These are phyloP conservation scores for Pseudonitzschia delicatissima DNA, from an alignment of 108 stramenopile species.

Conservation along the genomic window DNA sequence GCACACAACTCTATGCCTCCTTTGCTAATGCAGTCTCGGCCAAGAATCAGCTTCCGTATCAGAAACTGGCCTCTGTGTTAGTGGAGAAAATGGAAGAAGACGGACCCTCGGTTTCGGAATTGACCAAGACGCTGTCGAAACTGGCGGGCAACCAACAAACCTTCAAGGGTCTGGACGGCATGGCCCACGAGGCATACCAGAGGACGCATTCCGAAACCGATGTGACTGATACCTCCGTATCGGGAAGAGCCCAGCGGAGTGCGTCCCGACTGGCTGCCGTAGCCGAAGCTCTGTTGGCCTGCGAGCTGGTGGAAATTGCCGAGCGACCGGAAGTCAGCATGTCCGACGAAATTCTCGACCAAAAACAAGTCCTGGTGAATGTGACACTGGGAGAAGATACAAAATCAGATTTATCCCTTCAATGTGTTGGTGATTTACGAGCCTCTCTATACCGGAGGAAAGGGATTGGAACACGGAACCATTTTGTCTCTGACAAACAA, in stretches of 20 bases:
- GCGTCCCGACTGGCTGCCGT: slow-evolving; percentile 64
- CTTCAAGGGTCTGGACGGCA: slow-evolving; percentile 68
- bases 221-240: slow-evolving; percentile 44
- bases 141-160: slow-evolving; percentile 61
- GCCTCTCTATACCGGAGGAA: slow-evolving; percentile 62
- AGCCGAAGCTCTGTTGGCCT: slow-evolving; percentile 67
- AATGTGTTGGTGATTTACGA: slow-evolving; percentile 70
- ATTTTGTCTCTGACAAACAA: slow-evolving; percentile 33
- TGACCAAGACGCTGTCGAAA: slow-evolving; percentile 42
- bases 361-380: slow-evolving; percentile 44
- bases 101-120: neutral
- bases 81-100: slow-evolving; percentile 8
- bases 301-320: slow-evolving; percentile 73
- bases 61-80: slow-evolving; percentile 18
- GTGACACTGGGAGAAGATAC: slow-evolving; percentile 24
- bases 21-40: neutral
- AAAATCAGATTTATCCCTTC: slow-evolving; percentile 20
- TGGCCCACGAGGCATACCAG: slow-evolving; percentile 81
- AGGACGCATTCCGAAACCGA: slow-evolving; percentile 48
- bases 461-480: slow-evolving; percentile 66
- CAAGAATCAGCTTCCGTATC: slow-evolving; percentile 7
- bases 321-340: slow-evolving; percentile 9
- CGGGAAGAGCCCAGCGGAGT: slow-evolving; percentile 69
- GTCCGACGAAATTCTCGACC: slow-evolving; percentile 40
- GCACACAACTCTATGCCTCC: neutral